Conservation (phyloP, 2,329 filamentous ascomycete genomes). For the Emericellopsis atlantica region DNA sequence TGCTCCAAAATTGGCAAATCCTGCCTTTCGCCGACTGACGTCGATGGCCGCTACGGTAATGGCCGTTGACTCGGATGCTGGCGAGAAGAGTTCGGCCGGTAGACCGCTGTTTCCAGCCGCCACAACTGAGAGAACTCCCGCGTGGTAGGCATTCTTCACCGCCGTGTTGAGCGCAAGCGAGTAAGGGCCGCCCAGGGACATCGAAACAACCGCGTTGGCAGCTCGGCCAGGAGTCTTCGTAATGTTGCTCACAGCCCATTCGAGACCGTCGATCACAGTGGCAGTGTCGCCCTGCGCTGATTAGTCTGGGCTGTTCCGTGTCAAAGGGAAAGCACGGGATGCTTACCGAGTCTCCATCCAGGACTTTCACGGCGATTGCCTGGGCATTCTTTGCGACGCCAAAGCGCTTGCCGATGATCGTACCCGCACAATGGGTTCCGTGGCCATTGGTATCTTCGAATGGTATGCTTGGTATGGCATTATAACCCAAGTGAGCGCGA, state of each 20-base stretch:
- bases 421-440: constrained; percentile 34
- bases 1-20: constrained; percentile 36
- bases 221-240: constrained; percentile 21
- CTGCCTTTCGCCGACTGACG: constrained; percentile 19
- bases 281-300: constrained; percentile 7
- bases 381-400: constrained; percentile 31
- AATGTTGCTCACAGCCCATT: constrained; percentile 33
- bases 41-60: constrained; percentile 41
- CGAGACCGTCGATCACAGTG: constrained; percentile 19
- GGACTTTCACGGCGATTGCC: constrained; percentile 32
- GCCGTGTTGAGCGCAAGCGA: constrained; percentile 36
- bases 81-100: constrained; percentile 22
- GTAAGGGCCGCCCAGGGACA: constrained; percentile 37
- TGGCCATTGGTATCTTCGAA: constrained; percentile 25
- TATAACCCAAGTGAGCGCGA: constrained; percentile 24
- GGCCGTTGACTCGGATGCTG: constrained; percentile 31
- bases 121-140: constrained; percentile 37
- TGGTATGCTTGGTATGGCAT: constrained; percentile 15
- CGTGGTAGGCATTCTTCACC: constrained; percentile 28
- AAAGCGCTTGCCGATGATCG: constrained; percentile 27
- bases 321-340: not conserved
- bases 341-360: constrained; percentile 15
- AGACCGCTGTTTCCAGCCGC: constrained; percentile 43
- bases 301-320: too few relatives aligned
- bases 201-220: constrained; percentile 34